phyloP scores from a whole-genome alignment of 768 basidiomycete species.

The Paxillus involutus region DNA sequence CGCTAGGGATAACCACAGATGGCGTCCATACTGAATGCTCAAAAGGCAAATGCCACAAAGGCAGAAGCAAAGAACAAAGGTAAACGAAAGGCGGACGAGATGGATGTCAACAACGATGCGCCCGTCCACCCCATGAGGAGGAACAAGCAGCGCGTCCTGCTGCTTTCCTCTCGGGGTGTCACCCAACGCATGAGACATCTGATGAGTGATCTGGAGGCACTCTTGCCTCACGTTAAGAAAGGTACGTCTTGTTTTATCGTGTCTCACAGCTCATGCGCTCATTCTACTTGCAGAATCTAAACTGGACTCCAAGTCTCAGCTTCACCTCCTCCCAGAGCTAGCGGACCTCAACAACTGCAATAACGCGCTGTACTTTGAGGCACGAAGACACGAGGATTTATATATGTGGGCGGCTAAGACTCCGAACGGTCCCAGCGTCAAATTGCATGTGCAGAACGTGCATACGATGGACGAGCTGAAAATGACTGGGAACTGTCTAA shows the following conservation, averaged over 20 bases:
- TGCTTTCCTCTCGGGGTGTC: slow-evolving; percentile 91
- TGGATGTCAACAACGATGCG: slow-evolving; percentile 56
- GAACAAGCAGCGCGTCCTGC: slow-evolving; percentile 93
- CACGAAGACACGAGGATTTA: slow-evolving; percentile 90
- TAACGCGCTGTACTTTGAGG: slow-evolving; percentile 96
- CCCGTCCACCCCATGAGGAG: slow-evolving; percentile 50
- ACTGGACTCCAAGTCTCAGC: slow-evolving; percentile 93
- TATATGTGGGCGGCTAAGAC: slow-evolving; percentile 97
- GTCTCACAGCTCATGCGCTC: neutral
- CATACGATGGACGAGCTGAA: slow-evolving; percentile 99
- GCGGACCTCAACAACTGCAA: slow-evolving; percentile 98
- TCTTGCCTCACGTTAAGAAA: slow-evolving; percentile 96
- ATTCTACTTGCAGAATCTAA: slow-evolving; percentile 72
- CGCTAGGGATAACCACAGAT: slow-evolving; percentile 31
- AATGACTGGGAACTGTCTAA: slow-evolving; percentile 98
- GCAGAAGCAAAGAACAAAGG: slow-evolving; percentile 42
- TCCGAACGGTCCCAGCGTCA: slow-evolving; percentile 96
- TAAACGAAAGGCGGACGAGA: slow-evolving; percentile 66
- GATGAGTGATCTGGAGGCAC: slow-evolving; percentile 88
- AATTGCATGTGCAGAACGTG: slow-evolving; percentile 96
- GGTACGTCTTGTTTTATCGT: slow-evolving; percentile 48
- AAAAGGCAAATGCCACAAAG: slow-evolving; percentile 55
- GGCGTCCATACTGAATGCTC: slow-evolving; percentile 65
- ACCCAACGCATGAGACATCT: slow-evolving; percentile 97
- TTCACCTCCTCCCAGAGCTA: slow-evolving; percentile 90